Evolutionary conservation across 352 stramenopile genomes (phyloP).

Genomic region (Thraustotheca clavata): DNA sequence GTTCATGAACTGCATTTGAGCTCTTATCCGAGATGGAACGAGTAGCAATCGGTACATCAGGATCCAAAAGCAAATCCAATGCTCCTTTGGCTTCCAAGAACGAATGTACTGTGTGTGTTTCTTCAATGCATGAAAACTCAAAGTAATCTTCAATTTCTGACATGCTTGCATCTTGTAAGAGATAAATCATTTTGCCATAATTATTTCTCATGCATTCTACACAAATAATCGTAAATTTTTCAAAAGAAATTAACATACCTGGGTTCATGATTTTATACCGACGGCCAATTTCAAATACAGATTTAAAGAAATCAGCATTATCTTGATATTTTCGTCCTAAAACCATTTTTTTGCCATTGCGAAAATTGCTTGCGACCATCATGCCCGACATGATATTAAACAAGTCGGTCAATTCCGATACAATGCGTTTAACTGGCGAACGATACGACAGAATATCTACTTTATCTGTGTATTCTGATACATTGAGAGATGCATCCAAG

Average conservation of each 20-base stretch:
- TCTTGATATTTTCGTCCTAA: conserved; percentile 53
- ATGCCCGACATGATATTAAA: conserved; percentile 58
- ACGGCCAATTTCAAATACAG: conserved; percentile 87
- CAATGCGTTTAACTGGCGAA: conserved; percentile 62
- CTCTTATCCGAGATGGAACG: conserved; percentile 25
- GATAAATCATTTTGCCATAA: conserved; percentile 94
- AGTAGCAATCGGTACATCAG: conserved; percentile 53
- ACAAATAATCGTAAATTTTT: background rate
- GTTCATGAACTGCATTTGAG: conserved; percentile 15
- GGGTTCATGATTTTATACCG: conserved; percentile 94
- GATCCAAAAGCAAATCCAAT: conserved; percentile 66
- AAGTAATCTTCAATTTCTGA: conserved; percentile 60
- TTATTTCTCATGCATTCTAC: conserved; percentile 79
- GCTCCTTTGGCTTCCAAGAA: conserved; percentile 62
- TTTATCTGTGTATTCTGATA: conserved; percentile 91
- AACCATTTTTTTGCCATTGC: conserved; percentile 44
- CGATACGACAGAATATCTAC: conserved; percentile 77
- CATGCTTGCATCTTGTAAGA: conserved; percentile 87
- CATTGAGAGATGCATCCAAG: conserved; percentile 71
- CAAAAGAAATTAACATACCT: conserved; percentile 21
- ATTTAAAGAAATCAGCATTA: conserved; percentile 71
- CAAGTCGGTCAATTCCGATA: conserved; percentile 53
- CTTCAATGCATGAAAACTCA: conserved; percentile 63
- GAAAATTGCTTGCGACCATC: conserved; percentile 55
- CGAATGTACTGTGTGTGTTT: conserved; percentile 61